Percentiles rank a stretch among this genome's conserved stretches.
Evolutionary conservation across 176 grass and related monocot species (phyloP).

Genomic region (Lolium multiflorum): DNA sequence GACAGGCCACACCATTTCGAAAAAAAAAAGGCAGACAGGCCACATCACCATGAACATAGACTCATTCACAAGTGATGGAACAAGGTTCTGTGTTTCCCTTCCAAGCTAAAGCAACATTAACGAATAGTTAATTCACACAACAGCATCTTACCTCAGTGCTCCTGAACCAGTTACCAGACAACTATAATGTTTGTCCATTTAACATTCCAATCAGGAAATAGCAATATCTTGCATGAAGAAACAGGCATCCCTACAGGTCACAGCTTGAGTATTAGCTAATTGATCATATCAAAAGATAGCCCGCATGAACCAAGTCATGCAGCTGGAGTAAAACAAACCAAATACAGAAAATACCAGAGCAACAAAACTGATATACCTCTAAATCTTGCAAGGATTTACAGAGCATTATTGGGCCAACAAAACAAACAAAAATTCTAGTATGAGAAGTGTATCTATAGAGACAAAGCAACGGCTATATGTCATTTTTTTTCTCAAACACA

Average conservation of each 20-base stretch:
- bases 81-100: background rate
- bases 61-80: constrained; percentile 7
- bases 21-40: constrained; percentile 31
- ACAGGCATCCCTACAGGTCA: background rate
- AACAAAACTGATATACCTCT: constrained; percentile 41
- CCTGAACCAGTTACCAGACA: background rate
- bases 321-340: background rate
- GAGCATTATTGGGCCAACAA: constrained; percentile 47
- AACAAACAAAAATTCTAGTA: constrained; percentile 35
- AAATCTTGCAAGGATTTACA: constrained; percentile 53
- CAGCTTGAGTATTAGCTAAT: constrained; percentile 11
- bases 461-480: constrained; percentile 24
- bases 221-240: background rate
- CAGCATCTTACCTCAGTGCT: constrained; percentile 6
- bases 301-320: constrained; percentile 19
- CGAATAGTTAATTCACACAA: background rate
- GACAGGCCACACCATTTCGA: constrained; percentile 28
- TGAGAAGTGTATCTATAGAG: constrained; percentile 53
- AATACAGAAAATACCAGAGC: background rate
- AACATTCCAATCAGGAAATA: background rate
- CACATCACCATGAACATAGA: constrained; percentile 33
- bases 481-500: constrained; percentile 28
- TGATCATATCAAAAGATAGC: constrained; percentile 19
- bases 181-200: background rate
- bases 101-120: background rate